Evolutionary conservation across 2,329 filamentous ascomycete species (phyloP).

Genomic region (Epichloe gansuensis): DNA sequence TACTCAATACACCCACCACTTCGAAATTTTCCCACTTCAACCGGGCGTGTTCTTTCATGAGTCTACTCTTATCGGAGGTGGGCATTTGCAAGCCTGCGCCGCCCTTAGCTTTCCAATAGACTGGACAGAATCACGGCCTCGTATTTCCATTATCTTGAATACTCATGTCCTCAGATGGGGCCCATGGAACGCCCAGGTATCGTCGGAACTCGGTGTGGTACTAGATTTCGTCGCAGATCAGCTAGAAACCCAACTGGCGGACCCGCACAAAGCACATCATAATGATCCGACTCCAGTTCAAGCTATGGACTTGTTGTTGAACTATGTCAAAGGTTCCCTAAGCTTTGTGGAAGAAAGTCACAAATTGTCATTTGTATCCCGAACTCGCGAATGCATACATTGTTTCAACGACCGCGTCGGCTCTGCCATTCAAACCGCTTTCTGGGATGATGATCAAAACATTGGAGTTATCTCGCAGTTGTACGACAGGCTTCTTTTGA

Average conservation of each 20-base stretch:
- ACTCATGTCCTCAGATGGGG: constrained; percentile 40
- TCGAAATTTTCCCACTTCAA: constrained; percentile 47
- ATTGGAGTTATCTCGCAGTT: constrained; percentile 12
- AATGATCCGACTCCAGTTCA: constrained; percentile 12
- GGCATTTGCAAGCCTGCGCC: constrained; percentile 22
- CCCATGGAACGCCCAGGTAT: constrained; percentile 42
- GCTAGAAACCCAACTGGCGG: constrained; percentile 13
- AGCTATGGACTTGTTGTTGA: constrained; percentile 32
- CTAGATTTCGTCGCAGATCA: constrained; percentile 45
- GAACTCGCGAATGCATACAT: constrained; percentile 29
- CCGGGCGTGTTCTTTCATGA: constrained; percentile 45
- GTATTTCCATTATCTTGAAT: constrained; percentile 32
- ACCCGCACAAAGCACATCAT: background rate
- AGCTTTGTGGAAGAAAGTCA: constrained; percentile 23
- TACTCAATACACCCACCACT: constrained; percentile 47
- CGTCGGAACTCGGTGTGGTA: constrained; percentile 49
- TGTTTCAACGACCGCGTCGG: constrained; percentile 25
- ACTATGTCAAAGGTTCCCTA: constrained; percentile 32
- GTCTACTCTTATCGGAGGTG: constrained; percentile 44
- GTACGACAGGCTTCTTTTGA: constrained; percentile 19
- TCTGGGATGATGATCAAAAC: background rate
- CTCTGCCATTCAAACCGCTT: constrained; percentile 6
- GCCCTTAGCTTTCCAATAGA: constrained; percentile 14
- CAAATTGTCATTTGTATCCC: constrained; percentile 28
- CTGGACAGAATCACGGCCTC: constrained; percentile 16